These are phyloP conservation scores for Fraxinus angustifolia DNA, from an alignment of 305 asterid species.

Conservation along the genomic window DNA sequence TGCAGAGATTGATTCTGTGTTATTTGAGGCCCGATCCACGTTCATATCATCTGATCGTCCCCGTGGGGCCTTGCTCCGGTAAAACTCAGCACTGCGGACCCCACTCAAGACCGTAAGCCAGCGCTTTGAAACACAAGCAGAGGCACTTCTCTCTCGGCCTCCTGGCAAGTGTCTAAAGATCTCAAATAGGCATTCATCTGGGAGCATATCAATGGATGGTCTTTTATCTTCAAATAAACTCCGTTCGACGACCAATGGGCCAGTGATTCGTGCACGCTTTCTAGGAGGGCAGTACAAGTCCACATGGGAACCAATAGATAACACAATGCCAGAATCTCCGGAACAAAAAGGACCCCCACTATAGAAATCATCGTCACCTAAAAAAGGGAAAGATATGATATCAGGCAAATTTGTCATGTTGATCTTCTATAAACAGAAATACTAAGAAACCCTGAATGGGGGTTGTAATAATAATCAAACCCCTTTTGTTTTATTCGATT, in stretches of 20 bases:
- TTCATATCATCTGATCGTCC: constrained; percentile 19
- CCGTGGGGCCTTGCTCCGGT: constrained; percentile 31
- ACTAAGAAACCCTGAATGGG: background rate
- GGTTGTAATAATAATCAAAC: background rate
- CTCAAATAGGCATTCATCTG: constrained; percentile 83
- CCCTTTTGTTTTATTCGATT: background rate
- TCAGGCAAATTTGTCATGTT: constrained; percentile 18
- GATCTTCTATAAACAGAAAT: constrained; percentile 16
- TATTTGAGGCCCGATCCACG: constrained; percentile 10
- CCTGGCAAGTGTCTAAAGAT: constrained; percentile 64
- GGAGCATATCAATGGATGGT: constrained; percentile 70
- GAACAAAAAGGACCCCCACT: constrained; percentile 42
- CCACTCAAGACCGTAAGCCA: constrained; percentile 71
- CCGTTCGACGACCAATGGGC: constrained; percentile 38
- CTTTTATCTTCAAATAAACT: constrained; percentile 31
- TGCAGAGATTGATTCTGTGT: constrained; percentile 27
- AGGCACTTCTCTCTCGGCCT: constrained; percentile 62
- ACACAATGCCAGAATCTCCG: constrained; percentile 52
- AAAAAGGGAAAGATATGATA: constrained; percentile 19
- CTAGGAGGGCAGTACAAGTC: constrained; percentile 71
- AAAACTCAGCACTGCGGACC: constrained; percentile 54
- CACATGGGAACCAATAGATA: constrained; percentile 52
- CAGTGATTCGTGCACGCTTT: constrained; percentile 59
- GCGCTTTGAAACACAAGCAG: constrained; percentile 80
- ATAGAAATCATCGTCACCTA: constrained; percentile 74